These are phyloP conservation scores for Vigna reflexopilosa DNA, from an alignment of 306 rosid genomes.

Conservation along the genomic window DNA sequence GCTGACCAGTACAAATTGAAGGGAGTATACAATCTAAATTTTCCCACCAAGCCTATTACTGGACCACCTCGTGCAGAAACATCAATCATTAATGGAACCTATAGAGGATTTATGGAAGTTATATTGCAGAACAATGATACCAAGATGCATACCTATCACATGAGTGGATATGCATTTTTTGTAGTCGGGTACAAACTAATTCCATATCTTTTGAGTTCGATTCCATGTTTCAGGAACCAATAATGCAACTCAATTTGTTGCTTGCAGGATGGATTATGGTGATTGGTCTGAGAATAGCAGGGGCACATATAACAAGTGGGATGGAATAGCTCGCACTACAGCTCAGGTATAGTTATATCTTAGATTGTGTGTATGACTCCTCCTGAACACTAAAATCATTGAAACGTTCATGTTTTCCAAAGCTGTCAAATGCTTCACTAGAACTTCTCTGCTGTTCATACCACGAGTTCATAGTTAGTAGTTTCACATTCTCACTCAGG, in stretches of 20 bases:
- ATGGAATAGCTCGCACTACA: conserved; percentile 92
- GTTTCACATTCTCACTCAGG: conserved; percentile 10
- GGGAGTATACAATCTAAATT: conserved; percentile 85
- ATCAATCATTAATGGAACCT: conserved; percentile 88
- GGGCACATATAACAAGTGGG: conserved; percentile 98
- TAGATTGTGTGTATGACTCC: background rate
- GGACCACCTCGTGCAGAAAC: conserved; percentile 75
- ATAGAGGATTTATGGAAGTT: conserved; percentile 91
- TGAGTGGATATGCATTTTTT: conserved; percentile 91
- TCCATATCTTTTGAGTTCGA: conserved; percentile 33
- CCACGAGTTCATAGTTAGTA: background rate
- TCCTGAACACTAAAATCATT: conserved; percentile 15
- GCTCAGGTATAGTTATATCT: conserved; percentile 65
- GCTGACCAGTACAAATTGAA: conserved; percentile 82
- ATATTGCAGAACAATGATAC: conserved; percentile 92
- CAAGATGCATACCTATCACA: conserved; percentile 87
- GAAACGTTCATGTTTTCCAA: conserved; percentile 9
- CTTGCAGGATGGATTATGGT: conserved; percentile 91
- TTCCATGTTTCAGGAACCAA: conserved; percentile 8
- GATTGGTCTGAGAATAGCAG: conserved; percentile 96
- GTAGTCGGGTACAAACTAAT: conserved; percentile 74
- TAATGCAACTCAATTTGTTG: conserved; percentile 40
- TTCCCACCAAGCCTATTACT: conserved; percentile 75
- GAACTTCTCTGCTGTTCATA: conserved; percentile 18
- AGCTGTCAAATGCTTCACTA: conserved; percentile 29